Base-by-base conservation (phyloP, 345 rosid genomes). In the Cochlearia excelsa region DNA sequence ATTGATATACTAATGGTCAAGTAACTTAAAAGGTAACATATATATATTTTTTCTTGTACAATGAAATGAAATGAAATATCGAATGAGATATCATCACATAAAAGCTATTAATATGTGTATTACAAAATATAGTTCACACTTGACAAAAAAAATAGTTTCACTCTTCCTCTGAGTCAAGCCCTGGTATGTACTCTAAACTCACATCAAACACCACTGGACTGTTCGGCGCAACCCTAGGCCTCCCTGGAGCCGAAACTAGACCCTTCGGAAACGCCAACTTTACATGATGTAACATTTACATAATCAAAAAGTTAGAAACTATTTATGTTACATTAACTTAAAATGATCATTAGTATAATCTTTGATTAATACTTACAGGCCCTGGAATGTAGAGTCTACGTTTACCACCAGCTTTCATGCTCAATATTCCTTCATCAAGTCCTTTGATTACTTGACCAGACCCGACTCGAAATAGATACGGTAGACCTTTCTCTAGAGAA, bases 381-480 rank as follows among this genome's bases (percentile, higher is more conserved):
- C 99, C 97, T 6, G 97, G 95, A 61, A 93, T 82, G 71, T 85
- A 93, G 56, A 93, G 83, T 39, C 94, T 82, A 26, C 95, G 97
- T 75, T 87, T 87, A 26, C 99, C 99, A 40, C 99, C 97, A 31
- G 75, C 57, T 81, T 86, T 88, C 98, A 88, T 92, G 56, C 74
- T 92, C 66, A 88, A 61, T 44, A 92, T 66, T 46, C 98, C 96
- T 74, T 92, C 98, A 58, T 86, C 98, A 71, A 92, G 98, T 55
- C 98, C 98, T 72, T 84, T 83, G 74, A 93, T 81, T 81, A 89
- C 98, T 94, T 89, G 99, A 31, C 90, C 95, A 26, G 97, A 82
- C 28, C 99, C 99, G 44, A 87, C 95, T 0, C 94, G 97, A 61
- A 89, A 93, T 39, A 93, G 76, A 72, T 93, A 89, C 0, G 59